Evolutionary conservation across 805 yeast genomes (phyloP), one percentile per base, ranked within the genome.

Genomic region (Brettanomyces naardenensis): DNA sequence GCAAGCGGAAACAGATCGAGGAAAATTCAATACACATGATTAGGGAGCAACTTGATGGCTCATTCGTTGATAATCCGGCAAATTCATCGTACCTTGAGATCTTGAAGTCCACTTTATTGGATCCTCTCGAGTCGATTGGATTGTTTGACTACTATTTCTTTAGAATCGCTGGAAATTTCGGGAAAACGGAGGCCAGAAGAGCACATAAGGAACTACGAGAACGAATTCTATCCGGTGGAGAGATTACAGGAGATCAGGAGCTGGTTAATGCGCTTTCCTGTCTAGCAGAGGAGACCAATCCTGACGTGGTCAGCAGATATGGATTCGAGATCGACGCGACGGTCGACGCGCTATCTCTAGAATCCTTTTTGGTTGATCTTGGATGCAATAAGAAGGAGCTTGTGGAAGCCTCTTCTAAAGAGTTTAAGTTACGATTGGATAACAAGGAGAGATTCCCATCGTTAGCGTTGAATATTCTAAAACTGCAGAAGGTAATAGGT

Each of bases 1-100:
- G 28, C 21, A 7, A 29, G 36, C 19, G 33, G 35, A 20, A 36
- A 38, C 33, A 11, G 38, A 33, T 5, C 33, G 28, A 25, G 39
- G 31, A n/a, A 28, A 35, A n/a, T 31, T 23, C 17, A 7, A 15
- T 3, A 15, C 19, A 9, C 13, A 15, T 22, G 11, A 21, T 33
- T n/a, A 23, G 23, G 28, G 20, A 33, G 11, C 14, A 23, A 9
- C 17, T 33, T 17, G 29, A 21, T 33, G 20, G 9, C n/a, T 9
- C 20, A 5, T 33, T 33, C 19, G 17, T 33, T 11, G 21, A 23
- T 5, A 23, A 23, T 23, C 29, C 36, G 14, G 9, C 17, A 13
- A 33, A 33, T 23, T 5, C 19, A n/a, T n/a, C 14, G 18, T 33
- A 22, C 20, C 6, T 33, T 17, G 9, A 21, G 6, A 23, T 10